These are phyloP conservation scores for Paramecium bursaria DNA, from an alignment of 73 alveolate species.

Conservation along the genomic window DNA sequence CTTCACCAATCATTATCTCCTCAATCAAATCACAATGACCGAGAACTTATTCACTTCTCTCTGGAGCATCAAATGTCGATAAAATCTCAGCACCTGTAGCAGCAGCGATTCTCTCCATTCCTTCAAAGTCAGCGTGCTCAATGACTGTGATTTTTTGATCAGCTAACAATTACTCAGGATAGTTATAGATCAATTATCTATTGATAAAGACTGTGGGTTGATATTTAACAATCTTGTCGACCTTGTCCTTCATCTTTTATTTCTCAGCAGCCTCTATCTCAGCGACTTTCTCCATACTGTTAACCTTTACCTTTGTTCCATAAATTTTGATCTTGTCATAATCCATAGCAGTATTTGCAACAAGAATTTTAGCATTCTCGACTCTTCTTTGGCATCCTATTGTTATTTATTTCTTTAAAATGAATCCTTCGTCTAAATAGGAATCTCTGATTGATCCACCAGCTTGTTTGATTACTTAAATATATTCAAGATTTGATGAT, in stretches of 20 bases:
- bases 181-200: conserved; percentile 97
- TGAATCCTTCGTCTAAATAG: conserved; percentile 96
- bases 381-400: conserved; percentile 92
- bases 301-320: conserved; percentile 97
- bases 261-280: conserved; percentile 97
- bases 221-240: conserved; percentile 91
- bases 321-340: conserved; percentile 97
- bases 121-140: conserved; percentile 99
- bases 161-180: conserved; percentile 97
- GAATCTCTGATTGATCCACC: conserved; percentile 97
- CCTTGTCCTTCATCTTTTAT: conserved; percentile 97
- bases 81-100: conserved; percentile 98
- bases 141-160: conserved; percentile 96
- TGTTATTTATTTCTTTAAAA: conserved; percentile 92
- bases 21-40: conserved; percentile 96
- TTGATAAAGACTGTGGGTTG: conserved; percentile 97
- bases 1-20: conserved; percentile 99
- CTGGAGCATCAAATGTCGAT: conserved; percentile 98
- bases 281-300: conserved; percentile 93
- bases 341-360: conserved; percentile 98
- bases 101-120: conserved; percentile 98
- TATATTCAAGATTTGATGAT: conserved; percentile 88
- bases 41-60: conserved; percentile 78
- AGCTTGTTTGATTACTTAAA: conserved; percentile 94
- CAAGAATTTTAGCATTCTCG: conserved; percentile 90